Evolutionary conservation across 805 yeast species (phyloP).

Genomic region (Starmerella gropengiesseri): DNA sequence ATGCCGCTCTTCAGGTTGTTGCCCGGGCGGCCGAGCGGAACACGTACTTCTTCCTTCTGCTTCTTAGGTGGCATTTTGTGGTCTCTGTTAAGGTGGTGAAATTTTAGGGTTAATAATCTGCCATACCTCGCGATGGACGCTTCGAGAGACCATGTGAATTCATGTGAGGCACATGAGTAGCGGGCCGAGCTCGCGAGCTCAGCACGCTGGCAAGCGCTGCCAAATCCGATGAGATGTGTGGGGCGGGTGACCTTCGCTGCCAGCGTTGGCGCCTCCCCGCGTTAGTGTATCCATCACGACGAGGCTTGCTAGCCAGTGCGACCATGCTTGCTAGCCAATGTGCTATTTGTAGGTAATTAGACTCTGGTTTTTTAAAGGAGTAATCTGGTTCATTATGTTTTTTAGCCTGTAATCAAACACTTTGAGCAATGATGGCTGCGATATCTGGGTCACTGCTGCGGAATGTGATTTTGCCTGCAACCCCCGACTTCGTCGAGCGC

Average conservation of each 20-base stretch:
- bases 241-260: no score
- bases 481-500: conserved; percentile 35
- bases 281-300: no score
- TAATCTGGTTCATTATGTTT: background rate
- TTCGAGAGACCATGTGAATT: conserved; percentile 5
- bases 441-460: conserved; percentile 37
- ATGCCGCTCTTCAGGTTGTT: conserved; percentile 69
- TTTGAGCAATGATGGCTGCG: conserved; percentile 40
- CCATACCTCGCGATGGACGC: background rate
- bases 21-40: conserved; percentile 76
- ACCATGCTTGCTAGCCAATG: no score
- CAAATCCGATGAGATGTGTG: no score
- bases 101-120: conserved; percentile 5
- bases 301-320: no score
- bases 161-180: conserved; percentile 8
- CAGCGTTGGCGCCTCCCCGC: no score
- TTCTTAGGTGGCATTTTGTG: conserved; percentile 62
- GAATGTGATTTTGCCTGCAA: conserved; percentile 37
- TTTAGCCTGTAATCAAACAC: conserved; percentile 24
- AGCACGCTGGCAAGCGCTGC: no score
- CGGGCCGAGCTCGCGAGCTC: background rate
- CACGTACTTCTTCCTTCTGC: conserved; percentile 56
- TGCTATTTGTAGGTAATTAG: no score
- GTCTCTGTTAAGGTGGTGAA: conserved; percentile 1
- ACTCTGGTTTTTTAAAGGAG: no score